A percentile compares a stretch with the other conserved stretches of the same genome.
These are phyloP conservation scores for Metschnikowia baotianmanensis DNA, from an alignment of 805 yeast genomes.

Conservation along the genomic window DNA sequence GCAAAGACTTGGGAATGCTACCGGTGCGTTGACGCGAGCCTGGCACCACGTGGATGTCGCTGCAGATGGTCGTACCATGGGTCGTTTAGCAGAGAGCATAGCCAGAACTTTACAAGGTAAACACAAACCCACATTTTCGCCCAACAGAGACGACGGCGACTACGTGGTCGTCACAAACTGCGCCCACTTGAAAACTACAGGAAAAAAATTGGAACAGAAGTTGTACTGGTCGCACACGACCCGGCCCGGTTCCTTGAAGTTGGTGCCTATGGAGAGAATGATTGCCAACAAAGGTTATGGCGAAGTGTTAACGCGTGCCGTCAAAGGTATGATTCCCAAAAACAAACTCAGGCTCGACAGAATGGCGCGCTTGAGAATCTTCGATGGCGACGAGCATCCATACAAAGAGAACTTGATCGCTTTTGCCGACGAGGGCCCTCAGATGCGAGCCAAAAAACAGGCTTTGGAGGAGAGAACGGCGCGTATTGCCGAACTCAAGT, in stretches of 20 bases:
- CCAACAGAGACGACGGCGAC: conserved; percentile 82
- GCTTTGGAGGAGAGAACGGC: conserved; percentile 37
- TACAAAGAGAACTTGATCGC: conserved; percentile 81
- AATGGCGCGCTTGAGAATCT: conserved; percentile 78
- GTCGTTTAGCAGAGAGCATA: conserved; percentile 86
- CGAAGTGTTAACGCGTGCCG: conserved; percentile 85
- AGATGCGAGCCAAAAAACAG: conserved; percentile 44
- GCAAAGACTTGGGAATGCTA: conserved; percentile 52
- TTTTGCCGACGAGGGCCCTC: conserved; percentile 72
- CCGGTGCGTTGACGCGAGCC: conserved; percentile 72
- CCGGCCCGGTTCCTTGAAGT: conserved; percentile 85
- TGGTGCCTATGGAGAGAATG: conserved; percentile 76
- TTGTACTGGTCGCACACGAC: conserved; percentile 86
- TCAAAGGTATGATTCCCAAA: conserved; percentile 94
- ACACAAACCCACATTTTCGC: conserved; percentile 87
- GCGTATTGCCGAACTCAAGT: conserved; percentile 32
- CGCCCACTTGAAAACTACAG: conserved; percentile 74
- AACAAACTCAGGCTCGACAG: conserved; percentile 77
- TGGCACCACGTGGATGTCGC: conserved; percentile 98
- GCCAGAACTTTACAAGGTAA: conserved; percentile 93
- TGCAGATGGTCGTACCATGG: conserved; percentile 78
- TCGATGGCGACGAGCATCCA: conserved; percentile 87
- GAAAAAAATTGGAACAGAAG: conserved; percentile 77
- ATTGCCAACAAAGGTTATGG: conserved; percentile 78
- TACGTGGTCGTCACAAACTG: conserved; percentile 96